Percentiles rank a stretch among this genome's conserved stretches.
Conservation (phyloP, 2,329 filamentous ascomycete species). For the Metarhizium guizhouense region DNA sequence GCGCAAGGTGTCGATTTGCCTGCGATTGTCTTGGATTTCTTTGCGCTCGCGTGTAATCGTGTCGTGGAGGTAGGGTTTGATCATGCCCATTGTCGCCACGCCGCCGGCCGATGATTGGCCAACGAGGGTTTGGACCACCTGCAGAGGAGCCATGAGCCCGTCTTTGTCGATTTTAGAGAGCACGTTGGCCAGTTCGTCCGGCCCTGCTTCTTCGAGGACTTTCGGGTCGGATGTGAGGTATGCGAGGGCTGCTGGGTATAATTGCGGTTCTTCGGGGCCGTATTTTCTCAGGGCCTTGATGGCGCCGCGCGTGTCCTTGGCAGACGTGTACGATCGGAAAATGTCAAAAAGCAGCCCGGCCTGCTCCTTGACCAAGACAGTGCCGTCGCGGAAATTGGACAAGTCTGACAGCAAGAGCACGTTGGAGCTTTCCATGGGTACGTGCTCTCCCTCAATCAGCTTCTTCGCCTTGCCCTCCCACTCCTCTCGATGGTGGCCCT, state of each 20-base stretch:
- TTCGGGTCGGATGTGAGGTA: constrained; percentile 84
- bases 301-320: constrained; percentile 83
- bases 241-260: constrained; percentile 85
- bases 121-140: constrained; percentile 90
- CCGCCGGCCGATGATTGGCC: constrained; percentile 38
- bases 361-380: constrained; percentile 86
- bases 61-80: constrained; percentile 83
- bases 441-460: constrained; percentile 71
- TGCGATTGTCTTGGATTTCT: constrained; percentile 73
- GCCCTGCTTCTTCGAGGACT: constrained; percentile 75
- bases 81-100: constrained; percentile 94
- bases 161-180: constrained; percentile 83
- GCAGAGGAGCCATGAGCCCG: constrained; percentile 86
- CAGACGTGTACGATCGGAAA: constrained; percentile 89
- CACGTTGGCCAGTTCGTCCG: constrained; percentile 70
- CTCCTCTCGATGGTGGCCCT: constrained; percentile 53
- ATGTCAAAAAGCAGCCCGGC: constrained; percentile 90
- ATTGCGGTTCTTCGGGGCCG: constrained; percentile 77
- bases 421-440: constrained; percentile 89
- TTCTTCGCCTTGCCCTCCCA: constrained; percentile 91
- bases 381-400: constrained; percentile 82
- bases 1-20: constrained; percentile 75
- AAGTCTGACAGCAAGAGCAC: constrained; percentile 88
- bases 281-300: constrained; percentile 88
- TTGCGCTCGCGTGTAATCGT: constrained; percentile 83